phyloP scores from a whole-genome alignment of 2,329 filamentous ascomycete genomes.

The Ophiosphaerella narmari region DNA sequence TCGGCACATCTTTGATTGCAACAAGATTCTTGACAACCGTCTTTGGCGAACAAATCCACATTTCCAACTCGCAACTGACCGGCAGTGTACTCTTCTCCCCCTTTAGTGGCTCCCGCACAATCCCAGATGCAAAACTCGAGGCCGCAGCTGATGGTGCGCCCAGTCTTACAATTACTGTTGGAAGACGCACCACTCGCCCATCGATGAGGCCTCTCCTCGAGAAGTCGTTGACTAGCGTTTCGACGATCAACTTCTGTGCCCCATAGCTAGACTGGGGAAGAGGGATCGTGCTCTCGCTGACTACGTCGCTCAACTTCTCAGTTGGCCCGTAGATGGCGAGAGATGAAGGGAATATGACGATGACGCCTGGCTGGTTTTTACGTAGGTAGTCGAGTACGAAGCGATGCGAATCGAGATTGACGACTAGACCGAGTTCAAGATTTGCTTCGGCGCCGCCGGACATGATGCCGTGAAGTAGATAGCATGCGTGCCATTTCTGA shows the following conservation, averaged over 20 bases:
- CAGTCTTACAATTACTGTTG: neutral
- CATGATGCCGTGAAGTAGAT: neutral
- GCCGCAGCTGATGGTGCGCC: neutral
- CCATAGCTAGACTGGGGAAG: neutral
- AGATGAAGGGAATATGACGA: neutral
- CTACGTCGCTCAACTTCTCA: neutral
- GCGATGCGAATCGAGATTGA: neutral
- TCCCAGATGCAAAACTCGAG: neutral
- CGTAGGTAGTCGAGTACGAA: neutral
- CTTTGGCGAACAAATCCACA: neutral
- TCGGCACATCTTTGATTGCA: neutral
- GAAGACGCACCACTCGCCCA: neutral
- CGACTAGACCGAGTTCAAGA: neutral
- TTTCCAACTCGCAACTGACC: neutral
- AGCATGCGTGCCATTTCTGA: neutral
- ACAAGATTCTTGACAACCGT: neutral
- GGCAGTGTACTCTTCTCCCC: neutral
- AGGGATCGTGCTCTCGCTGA: neutral
- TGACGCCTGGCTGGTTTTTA: neutral
- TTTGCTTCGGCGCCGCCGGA: neutral
- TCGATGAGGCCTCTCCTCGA: neutral
- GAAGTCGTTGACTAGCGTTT: neutral
- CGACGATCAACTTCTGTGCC: neutral
- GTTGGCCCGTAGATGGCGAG: neutral
- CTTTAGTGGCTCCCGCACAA: neutral